Evolutionary conservation across 1,284 basidiomycete species (phyloP).

Genomic region (Bondarzewia mesenterica): DNA sequence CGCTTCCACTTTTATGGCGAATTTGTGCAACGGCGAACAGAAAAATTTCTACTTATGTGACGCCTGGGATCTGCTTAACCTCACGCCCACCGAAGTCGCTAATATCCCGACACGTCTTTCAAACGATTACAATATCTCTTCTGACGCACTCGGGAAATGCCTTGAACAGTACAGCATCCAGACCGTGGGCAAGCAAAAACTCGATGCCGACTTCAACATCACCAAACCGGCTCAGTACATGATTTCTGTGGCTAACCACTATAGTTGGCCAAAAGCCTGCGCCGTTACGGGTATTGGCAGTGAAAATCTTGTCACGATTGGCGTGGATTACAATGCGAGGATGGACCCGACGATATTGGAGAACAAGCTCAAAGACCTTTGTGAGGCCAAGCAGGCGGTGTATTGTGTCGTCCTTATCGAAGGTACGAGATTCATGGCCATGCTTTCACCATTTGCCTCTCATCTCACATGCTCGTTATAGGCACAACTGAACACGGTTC

Average conservation of each 20-base stretch:
- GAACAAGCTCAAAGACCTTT: neutral
- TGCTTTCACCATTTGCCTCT: conserved; percentile 29
- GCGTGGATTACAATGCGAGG: no score
- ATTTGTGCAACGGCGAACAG: neutral
- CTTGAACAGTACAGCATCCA: conserved; percentile 27
- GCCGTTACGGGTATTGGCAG: neutral
- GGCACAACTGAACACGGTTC: conserved; percentile 39
- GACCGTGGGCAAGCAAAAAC: conserved; percentile 26
- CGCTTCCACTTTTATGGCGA: neutral
- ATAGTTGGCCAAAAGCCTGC: conserved; percentile 44
- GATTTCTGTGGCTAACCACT: conserved; percentile 31
- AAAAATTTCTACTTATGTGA: neutral
- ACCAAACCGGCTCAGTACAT: conserved; percentile 19
- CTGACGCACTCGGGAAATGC: conserved; percentile 15
- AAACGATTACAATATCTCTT: conserved; percentile 22
- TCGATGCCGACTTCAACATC: conserved; percentile 20
- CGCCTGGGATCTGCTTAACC: conserved; percentile 27
- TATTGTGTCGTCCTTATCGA: conserved; percentile 31
- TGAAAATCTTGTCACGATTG: no score
- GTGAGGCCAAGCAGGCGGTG: conserved; percentile 34
- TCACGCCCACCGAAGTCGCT: conserved; percentile 19
- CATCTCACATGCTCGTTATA: conserved; percentile 34
- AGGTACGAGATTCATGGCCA: conserved; percentile 24
- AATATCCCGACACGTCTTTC: conserved; percentile 22
- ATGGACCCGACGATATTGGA: no score